phyloP scores from a whole-genome alignment of 2,329 filamentous ascomycete species.

The Cytospora mali region DNA sequence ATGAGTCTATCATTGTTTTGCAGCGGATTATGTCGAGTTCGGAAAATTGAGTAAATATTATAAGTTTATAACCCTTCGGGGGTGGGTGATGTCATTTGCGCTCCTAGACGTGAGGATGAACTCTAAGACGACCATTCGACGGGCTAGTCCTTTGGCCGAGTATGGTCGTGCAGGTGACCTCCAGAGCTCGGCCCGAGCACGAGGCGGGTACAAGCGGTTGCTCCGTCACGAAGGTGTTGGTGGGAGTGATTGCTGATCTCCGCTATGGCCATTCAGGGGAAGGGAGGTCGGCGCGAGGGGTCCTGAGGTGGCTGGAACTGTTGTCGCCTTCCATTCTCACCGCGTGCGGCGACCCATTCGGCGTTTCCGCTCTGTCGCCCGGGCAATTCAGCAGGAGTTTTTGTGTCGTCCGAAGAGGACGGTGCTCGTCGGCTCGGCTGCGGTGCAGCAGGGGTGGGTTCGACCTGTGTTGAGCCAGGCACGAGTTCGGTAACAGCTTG shows the following conservation, averaged over 20 bases:
- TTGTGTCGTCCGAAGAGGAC: conserved; percentile 53
- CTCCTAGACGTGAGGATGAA: background rate
- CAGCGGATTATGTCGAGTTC: background rate
- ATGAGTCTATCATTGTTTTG: background rate
- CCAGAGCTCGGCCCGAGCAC: background rate
- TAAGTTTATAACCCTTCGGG: conserved; percentile 10
- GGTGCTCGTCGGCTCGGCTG: conserved; percentile 31
- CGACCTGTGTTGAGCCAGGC: conserved; percentile 44
- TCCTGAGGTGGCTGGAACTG: conserved; percentile 32
- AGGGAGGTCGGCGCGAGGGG: conserved; percentile 29
- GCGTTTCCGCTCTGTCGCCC: conserved; percentile 42
- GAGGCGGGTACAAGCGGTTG: background rate
- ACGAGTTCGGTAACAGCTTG: conserved; percentile 71
- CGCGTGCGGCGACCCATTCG: conserved; percentile 42
- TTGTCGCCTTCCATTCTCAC: conserved; percentile 37
- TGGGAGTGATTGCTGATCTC: background rate
- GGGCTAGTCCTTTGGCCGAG: background rate
- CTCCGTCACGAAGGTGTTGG: background rate
- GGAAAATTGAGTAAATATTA: conserved; percentile 18
- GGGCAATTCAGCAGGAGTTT: conserved; percentile 63
- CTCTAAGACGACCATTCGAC: background rate
- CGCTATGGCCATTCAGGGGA: conserved; percentile 18
- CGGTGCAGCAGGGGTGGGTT: conserved; percentile 33
- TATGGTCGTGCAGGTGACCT: background rate
- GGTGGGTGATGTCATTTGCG: background rate